phyloP scores from a whole-genome alignment of 2,329 filamentous ascomycete species.

The Hyphodiscus sp. region DNA sequence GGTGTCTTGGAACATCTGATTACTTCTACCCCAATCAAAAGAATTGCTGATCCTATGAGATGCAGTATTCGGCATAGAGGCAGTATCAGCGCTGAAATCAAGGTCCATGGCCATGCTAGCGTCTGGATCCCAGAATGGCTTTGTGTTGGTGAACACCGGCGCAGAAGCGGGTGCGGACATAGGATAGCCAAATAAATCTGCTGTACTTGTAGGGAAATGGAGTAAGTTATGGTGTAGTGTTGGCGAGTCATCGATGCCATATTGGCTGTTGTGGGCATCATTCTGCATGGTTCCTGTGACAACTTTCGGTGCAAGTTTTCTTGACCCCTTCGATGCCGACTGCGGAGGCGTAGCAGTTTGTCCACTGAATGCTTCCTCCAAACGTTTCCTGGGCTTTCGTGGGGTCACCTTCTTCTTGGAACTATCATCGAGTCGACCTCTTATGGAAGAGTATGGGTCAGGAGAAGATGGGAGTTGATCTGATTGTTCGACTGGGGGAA shows the following conservation, averaged over 20 bases:
- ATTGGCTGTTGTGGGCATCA: conserved; percentile 23
- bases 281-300: conserved; percentile 26
- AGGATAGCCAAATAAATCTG: conserved; percentile 54
- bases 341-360: conserved; percentile 57
- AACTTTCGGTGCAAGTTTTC: conserved; percentile 43
- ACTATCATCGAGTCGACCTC: conserved; percentile 23
- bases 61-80: conserved; percentile 21
- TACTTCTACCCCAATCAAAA: conserved; percentile 50
- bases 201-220: conserved; percentile 41
- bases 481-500: conserved; percentile 55
- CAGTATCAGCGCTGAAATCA: conserved; percentile 43
- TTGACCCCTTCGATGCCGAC: conserved; percentile 47
- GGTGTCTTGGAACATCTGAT: conserved; percentile 48
- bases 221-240: conserved; percentile 42
- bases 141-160: conserved; percentile 37
- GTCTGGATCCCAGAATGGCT: conserved; percentile 51
- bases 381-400: conserved; percentile 32
- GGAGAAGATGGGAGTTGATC: conserved; percentile 53
- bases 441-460: conserved; percentile 29
- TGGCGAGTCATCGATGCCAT: conserved; percentile 22
- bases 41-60: conserved; percentile 44
- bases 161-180: conserved; percentile 50
- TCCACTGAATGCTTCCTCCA: conserved; percentile 27
- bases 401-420: conserved; percentile 32
- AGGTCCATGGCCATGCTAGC: conserved; percentile 51